phyloP scores from a whole-genome alignment of 1,284 basidiomycete species.

The Cerrena zonata region DNA sequence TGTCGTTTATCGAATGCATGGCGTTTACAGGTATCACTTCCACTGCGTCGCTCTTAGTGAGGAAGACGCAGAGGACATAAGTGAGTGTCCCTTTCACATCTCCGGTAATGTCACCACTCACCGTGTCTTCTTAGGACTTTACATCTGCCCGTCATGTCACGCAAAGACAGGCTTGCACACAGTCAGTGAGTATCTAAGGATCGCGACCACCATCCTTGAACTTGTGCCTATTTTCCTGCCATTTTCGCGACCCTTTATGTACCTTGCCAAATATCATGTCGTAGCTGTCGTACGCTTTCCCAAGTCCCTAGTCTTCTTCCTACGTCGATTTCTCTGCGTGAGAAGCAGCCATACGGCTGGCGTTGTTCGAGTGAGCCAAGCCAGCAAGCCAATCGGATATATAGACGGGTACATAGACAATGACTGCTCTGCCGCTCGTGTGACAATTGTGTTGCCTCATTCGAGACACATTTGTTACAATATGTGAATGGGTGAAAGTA shows the following conservation, averaged over 20 bases:
- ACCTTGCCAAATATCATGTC: slow-evolving; percentile 23
- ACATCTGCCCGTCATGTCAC: slow-evolving; percentile 65
- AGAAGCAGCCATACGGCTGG: slow-evolving; percentile 4
- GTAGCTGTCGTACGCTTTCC: slow-evolving; percentile 1
- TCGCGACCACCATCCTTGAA: neutral
- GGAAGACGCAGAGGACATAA: slow-evolving; percentile 65
- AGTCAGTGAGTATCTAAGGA: slow-evolving; percentile 63
- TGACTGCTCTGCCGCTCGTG: neutral
- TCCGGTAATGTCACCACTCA: neutral
- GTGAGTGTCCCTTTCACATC: slow-evolving; percentile 43
- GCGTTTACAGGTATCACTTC: slow-evolving; percentile 68
- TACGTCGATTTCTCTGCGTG: neutral
- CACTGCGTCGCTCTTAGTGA: slow-evolving; percentile 56
- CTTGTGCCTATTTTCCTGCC: slow-evolving; percentile 24
- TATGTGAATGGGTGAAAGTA: neutral
- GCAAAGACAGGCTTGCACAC: slow-evolving; percentile 58
- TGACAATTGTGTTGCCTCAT: neutral
- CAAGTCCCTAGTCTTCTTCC: neutral
- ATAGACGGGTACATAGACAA: no score
- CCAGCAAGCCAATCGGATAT: neutral
- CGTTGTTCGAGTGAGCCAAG: slow-evolving; percentile 12
- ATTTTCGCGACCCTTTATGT: slow-evolving; percentile 29
- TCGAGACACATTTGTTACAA: neutral
- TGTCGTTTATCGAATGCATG: no score
- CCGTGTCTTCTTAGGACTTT: slow-evolving; percentile 48